Percentiles rank a stretch among this genome's conserved stretches.
phyloP scores from a whole-genome alignment of 768 basidiomycete species.

The Leccinellum luteum region DNA sequence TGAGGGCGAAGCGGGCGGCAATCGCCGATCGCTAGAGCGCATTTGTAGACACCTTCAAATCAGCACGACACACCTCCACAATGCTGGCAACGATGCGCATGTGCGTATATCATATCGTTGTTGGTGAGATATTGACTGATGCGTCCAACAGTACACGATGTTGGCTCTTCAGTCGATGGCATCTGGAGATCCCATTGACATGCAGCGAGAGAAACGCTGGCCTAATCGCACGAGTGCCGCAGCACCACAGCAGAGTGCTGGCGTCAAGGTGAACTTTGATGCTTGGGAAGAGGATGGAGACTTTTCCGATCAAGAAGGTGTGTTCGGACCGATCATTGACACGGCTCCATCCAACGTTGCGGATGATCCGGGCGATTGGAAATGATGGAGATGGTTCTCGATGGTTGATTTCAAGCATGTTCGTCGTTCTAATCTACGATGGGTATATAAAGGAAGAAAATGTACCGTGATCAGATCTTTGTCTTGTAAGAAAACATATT shows the following conservation, averaged over 20 bases:
- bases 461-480: neutral
- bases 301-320: constrained; percentile 44
- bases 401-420: neutral
- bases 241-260: constrained; percentile 24
- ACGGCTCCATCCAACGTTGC: constrained; percentile 2
- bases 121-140: neutral
- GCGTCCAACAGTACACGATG: constrained; percentile 61
- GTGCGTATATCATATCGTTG: constrained; percentile 39
- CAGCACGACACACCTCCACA: constrained; percentile 59
- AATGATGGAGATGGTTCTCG: neutral
- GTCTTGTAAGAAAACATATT: constrained; percentile 1
- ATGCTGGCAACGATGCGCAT: constrained; percentile 85
- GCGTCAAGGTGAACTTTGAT: constrained; percentile 56
- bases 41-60: constrained; percentile 65
- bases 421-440: constrained; percentile 5
- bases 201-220: constrained; percentile 78
- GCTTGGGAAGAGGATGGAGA: constrained; percentile 57
- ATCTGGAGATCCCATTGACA: constrained; percentile 66
- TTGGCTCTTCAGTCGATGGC: constrained; percentile 69
- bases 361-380: constrained; percentile 3
- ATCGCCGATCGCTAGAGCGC: constrained; percentile 56
- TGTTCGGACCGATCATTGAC: constrained; percentile 26
- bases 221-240: constrained; percentile 49
- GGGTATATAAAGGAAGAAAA: constrained; percentile 8
- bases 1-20: constrained; percentile 53